Conservation (phyloP, 148 eudicot species). For the Heliosperma pusillum region DNA sequence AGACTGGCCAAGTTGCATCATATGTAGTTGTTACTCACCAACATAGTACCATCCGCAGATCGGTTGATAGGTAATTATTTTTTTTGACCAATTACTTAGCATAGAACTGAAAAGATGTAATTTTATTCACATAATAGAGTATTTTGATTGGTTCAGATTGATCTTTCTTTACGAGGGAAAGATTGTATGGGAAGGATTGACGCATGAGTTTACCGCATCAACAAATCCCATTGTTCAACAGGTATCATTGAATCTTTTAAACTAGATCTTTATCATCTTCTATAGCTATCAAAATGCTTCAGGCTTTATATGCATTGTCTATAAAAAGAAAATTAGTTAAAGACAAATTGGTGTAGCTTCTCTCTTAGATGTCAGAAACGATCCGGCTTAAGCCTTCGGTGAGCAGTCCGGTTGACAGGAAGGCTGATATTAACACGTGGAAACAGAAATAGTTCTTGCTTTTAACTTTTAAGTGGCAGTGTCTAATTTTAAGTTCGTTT, state of each 20-base stretch:
- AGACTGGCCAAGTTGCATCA: constrained; percentile 78
- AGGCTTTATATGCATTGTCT: too few species aligned
- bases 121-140: constrained; percentile 14
- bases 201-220: constrained; percentile 77
- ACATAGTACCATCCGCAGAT: constrained; percentile 90
- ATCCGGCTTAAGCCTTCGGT: too few species aligned
- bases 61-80: constrained; percentile 74
- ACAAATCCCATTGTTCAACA: constrained; percentile 80
- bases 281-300: too few species aligned
- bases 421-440: too few species aligned
- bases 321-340: too few species aligned
- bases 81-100: not conserved
- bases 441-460: too few species aligned
- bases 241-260: constrained; percentile 35
- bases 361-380: too few species aligned
- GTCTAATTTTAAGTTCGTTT: too few species aligned
- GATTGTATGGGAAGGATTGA: constrained; percentile 93
- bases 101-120: not conserved
- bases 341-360: not conserved
- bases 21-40: constrained; percentile 90
- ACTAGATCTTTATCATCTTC: not conserved
- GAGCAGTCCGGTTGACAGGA: too few species aligned
- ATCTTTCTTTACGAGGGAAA: constrained; percentile 76
- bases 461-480: too few species aligned
- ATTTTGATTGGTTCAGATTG: constrained; percentile 37